A percentile compares a stretch with the other conserved stretches of the same genome.
These are phyloP conservation scores for Lichtheimia ornata DNA, from an alignment of 371 early-diverging fungal genomes.

Conservation along the genomic window DNA sequence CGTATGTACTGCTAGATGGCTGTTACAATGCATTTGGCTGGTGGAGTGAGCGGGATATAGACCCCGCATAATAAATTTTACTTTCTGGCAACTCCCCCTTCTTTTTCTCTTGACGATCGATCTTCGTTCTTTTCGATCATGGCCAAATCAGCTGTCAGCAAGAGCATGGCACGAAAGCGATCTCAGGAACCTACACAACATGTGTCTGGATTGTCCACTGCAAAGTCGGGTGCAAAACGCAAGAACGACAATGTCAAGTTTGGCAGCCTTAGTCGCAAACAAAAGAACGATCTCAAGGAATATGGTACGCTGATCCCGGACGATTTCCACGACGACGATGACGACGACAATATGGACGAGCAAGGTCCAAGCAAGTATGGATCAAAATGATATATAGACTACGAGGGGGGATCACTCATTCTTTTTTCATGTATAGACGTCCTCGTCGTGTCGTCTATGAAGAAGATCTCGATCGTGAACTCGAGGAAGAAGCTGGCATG, in stretches of 20 bases:
- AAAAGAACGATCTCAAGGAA: constrained; percentile 59
- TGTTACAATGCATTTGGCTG: no score
- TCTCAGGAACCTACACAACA: constrained; percentile 5
- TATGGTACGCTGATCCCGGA: constrained; percentile 66
- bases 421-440: constrained; percentile 20
- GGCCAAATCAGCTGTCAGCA: constrained; percentile 30
- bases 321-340: constrained; percentile 50
- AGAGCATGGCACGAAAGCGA: constrained; percentile 17
- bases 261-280: constrained; percentile 45
- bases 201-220: constrained; percentile 26
- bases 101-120: not conserved
- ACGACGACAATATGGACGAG: constrained; percentile 3
- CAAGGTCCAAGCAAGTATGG: constrained; percentile 11
- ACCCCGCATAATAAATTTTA: not conserved
- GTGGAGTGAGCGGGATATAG: no score
- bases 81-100: not conserved
- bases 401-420: not conserved
- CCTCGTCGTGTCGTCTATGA: constrained; percentile 51
- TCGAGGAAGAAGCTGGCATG: constrained; percentile 37
- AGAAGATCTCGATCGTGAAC: constrained; percentile 53
- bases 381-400: not conserved
- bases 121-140: not conserved
- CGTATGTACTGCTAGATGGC: no score
- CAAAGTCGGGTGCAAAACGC: constrained; percentile 14
- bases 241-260: constrained; percentile 29